Evolutionary conservation across 2,329 filamentous ascomycete species (phyloP).

Genomic region (Colletotrichum agaves): DNA sequence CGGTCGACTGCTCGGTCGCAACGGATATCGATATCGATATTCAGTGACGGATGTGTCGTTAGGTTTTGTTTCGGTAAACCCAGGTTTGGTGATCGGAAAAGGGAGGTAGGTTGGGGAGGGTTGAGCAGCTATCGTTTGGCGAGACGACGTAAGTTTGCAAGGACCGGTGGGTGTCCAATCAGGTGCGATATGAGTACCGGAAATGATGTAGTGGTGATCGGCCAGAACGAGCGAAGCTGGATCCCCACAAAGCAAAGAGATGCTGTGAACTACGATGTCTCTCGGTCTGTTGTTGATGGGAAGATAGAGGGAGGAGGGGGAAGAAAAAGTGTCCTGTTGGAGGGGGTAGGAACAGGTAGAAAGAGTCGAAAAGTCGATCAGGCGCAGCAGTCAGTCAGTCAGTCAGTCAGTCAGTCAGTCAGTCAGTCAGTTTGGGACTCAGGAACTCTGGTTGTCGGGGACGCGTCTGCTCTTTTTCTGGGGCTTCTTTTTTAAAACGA

Average conservation of each 20-base stretch:
- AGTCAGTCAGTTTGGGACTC: background rate
- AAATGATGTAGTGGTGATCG: background rate
- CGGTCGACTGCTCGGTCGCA: background rate
- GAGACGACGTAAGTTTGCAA: slow-evolving; percentile 32
- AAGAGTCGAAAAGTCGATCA: slow-evolving; percentile 7
- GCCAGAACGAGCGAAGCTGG: slow-evolving; percentile 8
- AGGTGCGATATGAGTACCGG: slow-evolving; percentile 4
- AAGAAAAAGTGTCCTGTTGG: background rate
- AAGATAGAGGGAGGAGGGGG: background rate
- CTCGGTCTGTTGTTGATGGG: too few relatives aligned
- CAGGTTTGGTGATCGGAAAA: slow-evolving; percentile 23
- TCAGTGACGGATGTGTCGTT: background rate
- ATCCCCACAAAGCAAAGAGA: slow-evolving; percentile 5
- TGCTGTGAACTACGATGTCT: background rate
- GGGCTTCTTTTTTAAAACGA: slow-evolving; percentile 30
- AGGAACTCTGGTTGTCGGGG: slow-evolving; percentile 19
- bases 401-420: background rate
- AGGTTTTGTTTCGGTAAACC: background rate
- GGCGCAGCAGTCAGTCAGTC: background rate
- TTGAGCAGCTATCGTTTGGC: slow-evolving; percentile 33
- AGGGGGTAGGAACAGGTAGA: background rate
- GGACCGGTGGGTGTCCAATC: slow-evolving; percentile 25
- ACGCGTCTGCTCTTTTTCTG: slow-evolving; percentile 31
- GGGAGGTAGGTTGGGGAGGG: slow-evolving; percentile 16
- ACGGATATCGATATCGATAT: slow-evolving; percentile 3